Base-by-base conservation (phyloP, 805 yeast genomes). In the Kazachstania bromeliacearum region DNA sequence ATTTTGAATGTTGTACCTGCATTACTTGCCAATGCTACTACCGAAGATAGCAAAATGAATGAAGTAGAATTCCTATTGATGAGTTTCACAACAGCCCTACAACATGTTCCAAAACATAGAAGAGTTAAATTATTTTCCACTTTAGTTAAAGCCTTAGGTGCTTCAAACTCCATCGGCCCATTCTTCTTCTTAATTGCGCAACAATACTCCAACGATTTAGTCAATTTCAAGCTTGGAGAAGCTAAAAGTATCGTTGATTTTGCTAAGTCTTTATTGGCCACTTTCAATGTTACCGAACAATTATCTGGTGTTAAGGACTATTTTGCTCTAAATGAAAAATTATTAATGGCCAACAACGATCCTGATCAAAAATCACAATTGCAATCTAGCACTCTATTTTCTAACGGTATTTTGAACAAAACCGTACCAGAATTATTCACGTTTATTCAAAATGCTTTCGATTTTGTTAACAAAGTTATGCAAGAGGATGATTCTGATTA, bases 61-160 rank as follows among this genome's bases (percentile, higher is more conserved):
- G 95, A 85, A 56, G 73, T 79, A 36, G 96, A 88, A 57, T 83
- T 87, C 53, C 67, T 94, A 42, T 63, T 92, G 44, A 74, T 92
- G 34, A 81, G 94, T 49, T 92, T 92, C 53, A 85, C 82, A n/a
- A 78, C 94, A 40, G 97, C 98, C 1, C 85, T 92, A 62, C 77
- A 79, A 37, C 97, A 92, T 55, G 88, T 92, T 45, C 98, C 98
- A 42, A 77, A 95, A 55, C 98, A 92, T 57, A 82, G 98, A 61
- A 74, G 98, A 50, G 94, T 85, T 28, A 79, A 77, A 52, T 63
- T 92, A 36, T 92, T 84, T 50, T 71, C 83, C 2, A 79, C 94
- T 1, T 68, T 92, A 44, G 76, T 87, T 12, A 69, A 69, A 46
- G 82, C 96, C 2, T 64, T 92, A 42, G 88, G 89, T 16, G 64